phyloP scores from a whole-genome alignment of 345 rosid species.

The Eucalyptus paniculata region DNA sequence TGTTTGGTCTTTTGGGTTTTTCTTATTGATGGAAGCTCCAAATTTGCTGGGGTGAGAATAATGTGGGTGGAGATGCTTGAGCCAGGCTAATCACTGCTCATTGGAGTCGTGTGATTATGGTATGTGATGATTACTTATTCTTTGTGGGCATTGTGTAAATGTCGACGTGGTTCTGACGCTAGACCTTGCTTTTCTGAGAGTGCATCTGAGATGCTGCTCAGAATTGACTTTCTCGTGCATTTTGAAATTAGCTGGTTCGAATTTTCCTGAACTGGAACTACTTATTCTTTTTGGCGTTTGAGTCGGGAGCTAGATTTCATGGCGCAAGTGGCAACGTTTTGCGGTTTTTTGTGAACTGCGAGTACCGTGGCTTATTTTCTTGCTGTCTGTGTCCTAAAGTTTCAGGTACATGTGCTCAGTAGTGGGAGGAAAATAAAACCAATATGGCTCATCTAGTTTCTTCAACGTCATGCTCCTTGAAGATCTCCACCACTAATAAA shows the following conservation, averaged over 20 bases:
- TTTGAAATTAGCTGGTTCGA: not conserved
- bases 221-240: not conserved
- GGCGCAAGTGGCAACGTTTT: not conserved
- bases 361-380: not conserved
- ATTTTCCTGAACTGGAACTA: not conserved
- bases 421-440: not conserved
- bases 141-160: not conserved
- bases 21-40: not conserved
- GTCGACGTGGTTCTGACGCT: not conserved
- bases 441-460: constrained; percentile 63
- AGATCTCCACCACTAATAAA: constrained; percentile 20
- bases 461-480: constrained; percentile 32
- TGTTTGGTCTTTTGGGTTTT: not conserved
- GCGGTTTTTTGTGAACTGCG: not conserved
- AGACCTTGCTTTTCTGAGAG: not conserved
- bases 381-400: not conserved
- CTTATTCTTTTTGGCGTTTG: not conserved
- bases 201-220: not conserved
- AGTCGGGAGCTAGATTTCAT: not conserved
- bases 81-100: not conserved
- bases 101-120: not conserved
- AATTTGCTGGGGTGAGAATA: not conserved
- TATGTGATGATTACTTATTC: not conserved
- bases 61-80: not conserved
- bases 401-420: constrained; percentile 31